Conservation (phyloP, 108 stramenopile species). For the Cyclotella choctawhatcheeana region DNA sequence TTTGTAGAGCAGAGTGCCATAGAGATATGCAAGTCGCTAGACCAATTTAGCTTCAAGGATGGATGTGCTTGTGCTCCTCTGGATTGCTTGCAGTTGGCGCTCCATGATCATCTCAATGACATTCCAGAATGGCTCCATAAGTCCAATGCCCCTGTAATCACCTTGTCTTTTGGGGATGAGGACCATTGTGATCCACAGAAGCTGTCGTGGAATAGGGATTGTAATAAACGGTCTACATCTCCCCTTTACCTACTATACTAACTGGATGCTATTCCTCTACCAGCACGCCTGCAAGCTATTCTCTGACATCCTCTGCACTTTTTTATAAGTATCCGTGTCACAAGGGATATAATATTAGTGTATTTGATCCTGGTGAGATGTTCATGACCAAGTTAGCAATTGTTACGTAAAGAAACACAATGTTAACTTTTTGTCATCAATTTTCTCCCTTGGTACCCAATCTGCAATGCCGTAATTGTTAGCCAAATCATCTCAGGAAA, state of each 20-base stretch:
- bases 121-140: constrained; percentile 22
- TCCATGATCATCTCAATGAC: constrained; percentile 16
- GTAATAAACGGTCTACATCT: background rate
- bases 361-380: no score
- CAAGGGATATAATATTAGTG: no score
- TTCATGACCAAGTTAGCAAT: no score
- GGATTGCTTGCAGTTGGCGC: constrained; percentile 7
- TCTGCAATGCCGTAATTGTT: no score
- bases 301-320: background rate
- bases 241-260: background rate
- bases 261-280: background rate
- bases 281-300: background rate
- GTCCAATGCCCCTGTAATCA: constrained; percentile 22
- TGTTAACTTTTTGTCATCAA: no score
- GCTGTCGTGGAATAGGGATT: background rate
- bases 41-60: background rate
- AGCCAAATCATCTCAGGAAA: no score
- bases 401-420: no score
- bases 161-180: constrained; percentile 20
- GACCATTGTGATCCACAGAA: constrained; percentile 9
- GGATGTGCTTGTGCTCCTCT: background rate
- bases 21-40: background rate
- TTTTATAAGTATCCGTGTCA: no score
- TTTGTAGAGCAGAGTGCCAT: background rate
- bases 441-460: no score